phyloP scores from a whole-genome alignment of 352 stramenopile genomes.

The Halophytophthora batemanensis region DNA sequence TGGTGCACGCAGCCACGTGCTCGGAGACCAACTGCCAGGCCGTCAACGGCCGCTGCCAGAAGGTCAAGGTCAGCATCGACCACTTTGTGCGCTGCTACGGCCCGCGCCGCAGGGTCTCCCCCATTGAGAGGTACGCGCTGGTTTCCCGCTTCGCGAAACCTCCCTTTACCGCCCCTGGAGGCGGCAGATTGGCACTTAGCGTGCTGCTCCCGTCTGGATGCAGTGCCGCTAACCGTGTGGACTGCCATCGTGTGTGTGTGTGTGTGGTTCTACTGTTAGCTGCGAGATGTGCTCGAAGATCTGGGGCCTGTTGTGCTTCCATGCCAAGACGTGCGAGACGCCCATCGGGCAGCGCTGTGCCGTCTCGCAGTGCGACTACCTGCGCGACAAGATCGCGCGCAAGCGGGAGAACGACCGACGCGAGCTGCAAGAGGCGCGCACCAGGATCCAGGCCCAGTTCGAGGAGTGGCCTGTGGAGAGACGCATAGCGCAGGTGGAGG shows the following conservation, averaged over 20 bases:
- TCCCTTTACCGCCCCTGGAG: conserved; percentile 1
- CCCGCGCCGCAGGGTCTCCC: conserved; percentile 54
- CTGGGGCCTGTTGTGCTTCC: conserved; percentile 84
- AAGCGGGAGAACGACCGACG: conserved; percentile 60
- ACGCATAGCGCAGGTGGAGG: conserved; percentile 78
- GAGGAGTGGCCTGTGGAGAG: conserved; percentile 78
- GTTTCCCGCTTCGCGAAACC: neutral
- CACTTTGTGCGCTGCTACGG: conserved; percentile 87
- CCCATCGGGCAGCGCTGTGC: conserved; percentile 56
- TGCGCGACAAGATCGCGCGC: conserved; percentile 80
- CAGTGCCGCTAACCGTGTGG: neutral
- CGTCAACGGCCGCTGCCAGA: conserved; percentile 71
- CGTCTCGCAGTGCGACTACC: conserved; percentile 84
- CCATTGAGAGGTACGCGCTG: conserved; percentile 72
- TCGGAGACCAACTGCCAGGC: conserved; percentile 51
- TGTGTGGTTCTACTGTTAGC: conserved; percentile 21
- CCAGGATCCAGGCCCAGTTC: conserved; percentile 40
- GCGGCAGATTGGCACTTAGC: no score
- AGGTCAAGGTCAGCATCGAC: conserved; percentile 87
- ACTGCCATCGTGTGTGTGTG: no score
- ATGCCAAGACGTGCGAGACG: conserved; percentile 71
- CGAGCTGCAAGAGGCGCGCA: conserved; percentile 56
- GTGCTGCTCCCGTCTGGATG: neutral
- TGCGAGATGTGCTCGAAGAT: conserved; percentile 84
- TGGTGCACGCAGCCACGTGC: conserved; percentile 71